Base-by-base conservation (phyloP, 371 early-diverging fungal species). In the Coemansia sp. region DNA sequence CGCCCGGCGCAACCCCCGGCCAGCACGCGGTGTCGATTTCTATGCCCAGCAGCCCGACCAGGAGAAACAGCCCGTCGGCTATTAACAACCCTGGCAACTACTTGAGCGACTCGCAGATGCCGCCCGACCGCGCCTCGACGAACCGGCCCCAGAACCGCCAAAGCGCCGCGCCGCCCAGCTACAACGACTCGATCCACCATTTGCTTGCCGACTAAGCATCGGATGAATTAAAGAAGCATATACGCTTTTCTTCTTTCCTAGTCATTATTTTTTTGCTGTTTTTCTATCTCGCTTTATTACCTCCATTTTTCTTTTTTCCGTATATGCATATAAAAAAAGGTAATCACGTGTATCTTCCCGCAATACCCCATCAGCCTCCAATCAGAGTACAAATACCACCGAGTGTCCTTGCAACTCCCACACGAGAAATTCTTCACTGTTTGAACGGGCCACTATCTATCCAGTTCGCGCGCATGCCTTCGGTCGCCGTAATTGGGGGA, bases 321-420 rank as follows among this genome's bases (percentile, higher is more conserved):
- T 3, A 47, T 35, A 39, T 47, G n/a, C 14, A 12, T 33, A 36
- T n/a, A 42, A 42, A 40, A 55, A 43, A 43, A 49, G 35, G 30
- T 51, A 51, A 52, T 52, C 52, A 52, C 52, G 52, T 52, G 52
- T 16, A 34, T 3, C 9, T 3, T 35, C 12, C 52, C 52, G 3
- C 5, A 52, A 52, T 20, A 20, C 26, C 14, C 45, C 34, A 4
- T 9, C 4, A 9, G 5, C 16, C 5, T 35, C 8, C 2, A 12
- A 2, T 5, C 52, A 34, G 14, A 14, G 26, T 0, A 8, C 14
- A 10, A 14, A 52, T 31, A 52, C 31, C 35, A n/a, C 35, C n/a
- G 1, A 10, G 31, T 31, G 34, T 14, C 12, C 14, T 1, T 6
- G 5, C 3, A 20, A 20, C 26, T 20, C 26, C 26, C 26, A 20